phyloP scores from a whole-genome alignment of 2,329 filamentous ascomycete genomes.

The Penicillium sp. region DNA sequence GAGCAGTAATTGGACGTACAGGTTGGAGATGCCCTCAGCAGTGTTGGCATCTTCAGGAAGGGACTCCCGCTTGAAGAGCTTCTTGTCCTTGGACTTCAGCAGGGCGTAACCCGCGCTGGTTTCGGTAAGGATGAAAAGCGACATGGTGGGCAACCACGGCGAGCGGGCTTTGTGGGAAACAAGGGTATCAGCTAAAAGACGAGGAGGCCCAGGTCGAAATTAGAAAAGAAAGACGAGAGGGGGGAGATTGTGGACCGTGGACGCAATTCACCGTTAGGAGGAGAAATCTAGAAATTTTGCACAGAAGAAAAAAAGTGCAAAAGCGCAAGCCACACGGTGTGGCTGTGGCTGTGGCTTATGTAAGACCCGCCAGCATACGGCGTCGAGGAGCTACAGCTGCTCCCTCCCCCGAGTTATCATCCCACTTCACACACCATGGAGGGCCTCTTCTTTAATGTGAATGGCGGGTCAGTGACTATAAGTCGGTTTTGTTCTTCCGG shows the following conservation, averaged over 20 bases:
- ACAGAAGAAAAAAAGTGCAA: conserved; percentile 42
- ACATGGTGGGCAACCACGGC: conserved; percentile 62
- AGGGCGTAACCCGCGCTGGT: conserved; percentile 96
- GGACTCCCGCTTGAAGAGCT: conserved; percentile 87
- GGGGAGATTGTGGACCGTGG: conserved; percentile 35
- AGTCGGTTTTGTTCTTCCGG: neutral
- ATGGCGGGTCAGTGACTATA: conserved; percentile 71
- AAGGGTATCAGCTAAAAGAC: conserved; percentile 16
- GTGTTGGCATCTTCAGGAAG: conserved; percentile 73
- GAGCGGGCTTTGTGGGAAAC: conserved; percentile 27
- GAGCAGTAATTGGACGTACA: conserved; percentile 61
- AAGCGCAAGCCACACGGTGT: conserved; percentile 33
- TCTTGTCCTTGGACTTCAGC: conserved; percentile 98
- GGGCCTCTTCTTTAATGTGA: conserved; percentile 91
- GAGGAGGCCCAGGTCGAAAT: conserved; percentile 27
- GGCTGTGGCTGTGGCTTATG: conserved; percentile 40
- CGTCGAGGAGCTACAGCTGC: conserved; percentile 27
- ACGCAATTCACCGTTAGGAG: conserved; percentile 38
- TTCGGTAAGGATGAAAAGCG: conserved; percentile 90
- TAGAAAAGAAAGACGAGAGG: conserved; percentile 30
- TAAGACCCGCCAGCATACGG: conserved; percentile 29
- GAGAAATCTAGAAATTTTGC: conserved; percentile 44
- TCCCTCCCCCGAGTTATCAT: conserved; percentile 24
- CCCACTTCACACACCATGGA: conserved; percentile 64
- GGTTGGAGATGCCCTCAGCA: conserved; percentile 80